Evolutionary conservation across 2,329 filamentous ascomycete species (phyloP), one percentile per base, ranked within the genome.

Genomic region (Fonsecaea pugnacius): DNA sequence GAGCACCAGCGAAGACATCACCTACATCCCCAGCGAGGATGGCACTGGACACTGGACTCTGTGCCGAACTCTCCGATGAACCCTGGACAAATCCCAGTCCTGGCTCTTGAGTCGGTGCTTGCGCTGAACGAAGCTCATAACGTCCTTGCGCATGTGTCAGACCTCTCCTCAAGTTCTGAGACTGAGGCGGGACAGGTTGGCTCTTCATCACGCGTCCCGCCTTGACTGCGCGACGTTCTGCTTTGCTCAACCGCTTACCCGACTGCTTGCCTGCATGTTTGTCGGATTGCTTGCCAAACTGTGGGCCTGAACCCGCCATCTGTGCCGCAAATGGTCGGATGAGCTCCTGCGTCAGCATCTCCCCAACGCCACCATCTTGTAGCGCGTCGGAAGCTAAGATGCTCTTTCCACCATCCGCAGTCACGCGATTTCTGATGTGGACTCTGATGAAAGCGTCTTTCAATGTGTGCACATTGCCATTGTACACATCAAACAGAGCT

Each of bases 361-460:
- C 57, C 38, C 51, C 27, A 9, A 10, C 7, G 40, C 21, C 5
- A 30, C 18, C 8, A n/a, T 9, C n/a, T 32, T 43, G 12, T 9
- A 35, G 58, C 18, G 52, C 51, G 40, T 76, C 36, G 63, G 12
- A 67, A 60, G 68, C 64, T 24, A 79, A 68, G 38, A 78, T 72
- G 57, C 75, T 79, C 66, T 72, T 73, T 2, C 80, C 81, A 16
- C 80, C 80, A 73, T 83, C 80, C 18, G 68, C 66, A 1, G 80
- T 81, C 36, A 82, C 40, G 48, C 80, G 74, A 46, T 72, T 69
- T 35, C 80, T 73, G 16, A 82, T 73, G 14, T 71, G 74, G 8
- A 82, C 68, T 66, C 75, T 77, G 51, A 81, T 60, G 69, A 75
- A 77, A 3, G 18, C 70, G 71, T 7, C 69, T 60, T 2, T 74